Base-by-base conservation (phyloP, 1,284 basidiomycete genomes). In the Apiotrichum veenhuisii region DNA sequence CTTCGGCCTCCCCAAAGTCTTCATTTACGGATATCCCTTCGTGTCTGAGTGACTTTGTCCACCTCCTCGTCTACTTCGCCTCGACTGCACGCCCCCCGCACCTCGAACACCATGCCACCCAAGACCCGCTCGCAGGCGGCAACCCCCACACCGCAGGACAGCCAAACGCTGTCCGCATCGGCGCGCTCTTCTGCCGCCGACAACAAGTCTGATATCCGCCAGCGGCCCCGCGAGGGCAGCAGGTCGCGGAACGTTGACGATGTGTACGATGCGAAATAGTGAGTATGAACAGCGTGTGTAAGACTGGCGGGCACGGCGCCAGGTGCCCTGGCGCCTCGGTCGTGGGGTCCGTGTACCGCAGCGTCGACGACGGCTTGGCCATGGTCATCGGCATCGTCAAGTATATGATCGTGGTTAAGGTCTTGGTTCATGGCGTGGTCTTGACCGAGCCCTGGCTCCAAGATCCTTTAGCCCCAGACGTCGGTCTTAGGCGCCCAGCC, bases 181-280 rank as follows among this genome's bases (percentile, higher is more conserved):
- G 42, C 42, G 9, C 42, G 42, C 42, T 8, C 25, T 10, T 11
- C 42, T 1, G 44, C 56, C 44, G 59, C 59, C 52, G n/a, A n/a
- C n/a, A 54, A 15, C 9, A 12, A 57, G 25, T 42, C 20, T 20
- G 38, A n/a, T 5, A 25, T 58, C 27, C 59, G 59, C 52, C 59
- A 61, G 44, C 54, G 61, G 17, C 66, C 61, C 10, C 62, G 73
- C 37, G 63, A 70, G 30, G 69, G 66, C 4, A 73, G 71, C 52
- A 57, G 72, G 54, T 68, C 62, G 14, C 58, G 74, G 26, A 64
- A 59, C 23, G 57, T 66, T 22, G 75, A 75, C 15, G 74, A 75
- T 33, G 71, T 75, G n/a, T 74, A 67, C 50, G 74, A 77, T 65
- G 68, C 75, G 7, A 75, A 76, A 58, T 76, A 75, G 75, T 77